Percentiles rank a stretch among this genome's conserved stretches.
Conservation (phyloP, 2,329 filamentous ascomycete species). For the Cryoendolithus antarcticus region DNA sequence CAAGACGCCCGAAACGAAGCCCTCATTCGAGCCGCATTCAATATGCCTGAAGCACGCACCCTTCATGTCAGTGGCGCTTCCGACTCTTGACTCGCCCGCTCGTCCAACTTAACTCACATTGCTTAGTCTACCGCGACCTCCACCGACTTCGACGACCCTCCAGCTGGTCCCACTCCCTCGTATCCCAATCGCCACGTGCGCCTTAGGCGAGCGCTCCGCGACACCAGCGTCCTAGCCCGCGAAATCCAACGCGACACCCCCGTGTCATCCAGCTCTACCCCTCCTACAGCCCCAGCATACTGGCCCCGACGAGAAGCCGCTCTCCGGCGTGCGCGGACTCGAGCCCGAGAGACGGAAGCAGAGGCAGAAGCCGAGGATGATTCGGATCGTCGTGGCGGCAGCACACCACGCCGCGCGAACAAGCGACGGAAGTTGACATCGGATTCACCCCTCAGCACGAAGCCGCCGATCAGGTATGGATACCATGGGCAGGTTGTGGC, state of each 20-base stretch:
- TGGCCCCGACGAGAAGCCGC: background rate
- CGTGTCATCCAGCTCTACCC: background rate
- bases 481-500: conserved; percentile 78
- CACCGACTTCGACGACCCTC: conserved; percentile 27
- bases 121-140: background rate
- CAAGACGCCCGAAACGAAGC: too few relatives aligned
- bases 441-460: conserved; percentile 8
- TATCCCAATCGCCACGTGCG: conserved; percentile 19
- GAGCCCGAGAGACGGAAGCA: conserved; percentile 3
- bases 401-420: conserved; percentile 1
- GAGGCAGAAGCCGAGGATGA: conserved; percentile 5
- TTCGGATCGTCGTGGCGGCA: background rate
- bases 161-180: conserved; percentile 20
- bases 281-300: conserved; percentile 1
- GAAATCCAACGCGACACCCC: background rate
- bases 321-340: background rate
- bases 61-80: too few relatives aligned
- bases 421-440: conserved; percentile 31
- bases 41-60: too few relatives aligned
- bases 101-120: too few relatives aligned
- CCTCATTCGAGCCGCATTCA: too few relatives aligned
- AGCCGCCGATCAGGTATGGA: conserved; percentile 58
- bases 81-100: too few relatives aligned
- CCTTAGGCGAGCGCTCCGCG: conserved; percentile 23
- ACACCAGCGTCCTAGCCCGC: conserved; percentile 21